Percentiles rank a stretch among this genome's conserved stretches.
Evolutionary conservation across 345 rosid species (phyloP).

Genomic region (Arabis hirsuta): DNA sequence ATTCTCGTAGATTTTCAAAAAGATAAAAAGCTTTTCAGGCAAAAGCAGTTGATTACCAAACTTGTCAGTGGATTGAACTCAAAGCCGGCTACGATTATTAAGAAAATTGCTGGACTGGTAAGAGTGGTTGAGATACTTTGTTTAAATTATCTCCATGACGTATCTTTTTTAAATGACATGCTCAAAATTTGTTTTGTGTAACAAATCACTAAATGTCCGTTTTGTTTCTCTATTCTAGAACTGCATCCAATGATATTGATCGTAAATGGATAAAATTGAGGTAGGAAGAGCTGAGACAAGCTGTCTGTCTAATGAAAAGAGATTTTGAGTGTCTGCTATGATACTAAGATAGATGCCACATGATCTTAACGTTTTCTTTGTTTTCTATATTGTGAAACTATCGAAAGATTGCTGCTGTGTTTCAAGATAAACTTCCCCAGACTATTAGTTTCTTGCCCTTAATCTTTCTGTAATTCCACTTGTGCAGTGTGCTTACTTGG

Average conservation of each 20-base stretch:
- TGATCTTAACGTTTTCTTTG: slow-evolving; percentile 10
- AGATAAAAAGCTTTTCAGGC: slow-evolving; percentile 88
- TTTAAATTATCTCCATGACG: slow-evolving; percentile 3
- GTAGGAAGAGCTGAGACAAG: slow-evolving; percentile 26
- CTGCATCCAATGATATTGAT: slow-evolving; percentile 22
- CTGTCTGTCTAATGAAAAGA: slow-evolving; percentile 32
- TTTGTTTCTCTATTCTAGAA: slow-evolving; percentile 6
- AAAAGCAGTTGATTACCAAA: slow-evolving; percentile 75
- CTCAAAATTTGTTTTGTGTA: slow-evolving; percentile 4
- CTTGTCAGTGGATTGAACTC: slow-evolving; percentile 87
- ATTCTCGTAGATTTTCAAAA: slow-evolving; percentile 85
- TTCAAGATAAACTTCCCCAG: slow-evolving; percentile 13
- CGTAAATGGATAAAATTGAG: slow-evolving; percentile 21
- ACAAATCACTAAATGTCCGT: slow-evolving; percentile 8
- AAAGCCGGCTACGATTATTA: slow-evolving; percentile 83
- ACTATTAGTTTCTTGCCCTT: slow-evolving; percentile 15
- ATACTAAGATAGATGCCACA: slow-evolving; percentile 16
- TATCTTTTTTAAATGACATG: slow-evolving; percentile 7
- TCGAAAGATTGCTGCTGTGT: slow-evolving; percentile 10
- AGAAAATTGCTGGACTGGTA: slow-evolving; percentile 96
- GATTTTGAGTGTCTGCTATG: slow-evolving; percentile 24
- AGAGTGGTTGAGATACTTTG: slow-evolving; percentile 38
- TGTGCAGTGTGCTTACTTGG: slow-evolving; percentile 24
- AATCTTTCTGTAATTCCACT: slow-evolving; percentile 12
- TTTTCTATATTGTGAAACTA: slow-evolving; percentile 17